Evolutionary conservation across 139 green algal species (phyloP), one percentile per base, ranked within the genome.

Genomic region (Deuterostichococcus epilithicus): DNA sequence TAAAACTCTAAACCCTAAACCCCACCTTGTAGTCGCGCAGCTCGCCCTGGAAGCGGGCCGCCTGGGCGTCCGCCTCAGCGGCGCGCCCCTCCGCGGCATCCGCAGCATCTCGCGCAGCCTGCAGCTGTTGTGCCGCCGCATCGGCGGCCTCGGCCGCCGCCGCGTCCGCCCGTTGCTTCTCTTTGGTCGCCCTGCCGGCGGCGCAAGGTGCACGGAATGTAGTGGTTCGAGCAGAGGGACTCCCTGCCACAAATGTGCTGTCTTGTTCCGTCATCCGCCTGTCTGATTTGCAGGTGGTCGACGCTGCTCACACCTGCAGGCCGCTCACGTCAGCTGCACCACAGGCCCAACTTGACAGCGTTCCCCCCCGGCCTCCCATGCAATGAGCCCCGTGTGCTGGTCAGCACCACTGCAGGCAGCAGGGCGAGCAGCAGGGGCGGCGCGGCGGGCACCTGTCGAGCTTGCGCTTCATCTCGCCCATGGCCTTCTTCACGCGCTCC

Each of bases 1-100:
- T n/a, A n/a, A n/a, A n/a, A 52, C 10, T 52, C 42, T 23, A 13
- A 8, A 52, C 13, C 42, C 8, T 23, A 28, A 13, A 63, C 3
- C 52, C 0, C 32, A 47, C 72, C 78, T 89, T 89, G 78, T 89
- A 89, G 6, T 89, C 81, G 10, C 75, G 69, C 38, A 86, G 76
- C 59, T 87, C 82, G 3, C 28, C 30, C 63, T 81, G 74, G 37
- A 80, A 34, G 37, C n/a, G 33, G 30, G 38, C 35, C 3, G 47
- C 45, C 18, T 84, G 60, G 15, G 68, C 73, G 47, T 77, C 63
- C 36, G 74, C 75, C 52, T 67, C 26, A 15, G 59, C 69, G 1
- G 60, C 58, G 1, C 60, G 68, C 63, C 78, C 44, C 45, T 83
- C 30, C 0, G 85, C 80, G 10, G 37, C 70, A 22, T 60, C 76